phyloP scores from a whole-genome alignment of 345 rosid species.

The Populus pruinosa region DNA sequence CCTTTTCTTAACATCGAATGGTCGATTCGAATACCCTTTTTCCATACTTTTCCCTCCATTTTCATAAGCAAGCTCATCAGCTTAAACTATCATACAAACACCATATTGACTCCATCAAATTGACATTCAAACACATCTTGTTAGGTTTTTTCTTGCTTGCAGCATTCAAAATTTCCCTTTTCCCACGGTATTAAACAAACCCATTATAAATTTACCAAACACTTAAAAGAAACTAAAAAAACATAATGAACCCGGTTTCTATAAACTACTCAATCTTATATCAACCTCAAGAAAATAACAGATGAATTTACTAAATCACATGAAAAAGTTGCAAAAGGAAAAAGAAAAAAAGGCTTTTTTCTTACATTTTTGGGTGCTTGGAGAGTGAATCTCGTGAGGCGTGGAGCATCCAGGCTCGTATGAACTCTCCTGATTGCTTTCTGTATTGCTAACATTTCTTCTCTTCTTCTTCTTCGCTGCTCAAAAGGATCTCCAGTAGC shows the following conservation, averaged over 20 bases:
- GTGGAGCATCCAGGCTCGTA: conserved; percentile 13
- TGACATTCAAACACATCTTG: too few relatives aligned
- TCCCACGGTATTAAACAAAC: too few relatives aligned
- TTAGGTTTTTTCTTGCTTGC: too few relatives aligned
- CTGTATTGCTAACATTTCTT: conserved; percentile 2
- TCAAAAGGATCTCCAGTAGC: too few relatives aligned
- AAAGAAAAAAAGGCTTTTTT: background rate
- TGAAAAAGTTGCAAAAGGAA: background rate
- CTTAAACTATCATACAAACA: background rate
- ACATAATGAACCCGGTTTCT: too few relatives aligned
- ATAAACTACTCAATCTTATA: too few relatives aligned
- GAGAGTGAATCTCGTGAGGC: conserved; percentile 29
- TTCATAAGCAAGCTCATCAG: background rate
- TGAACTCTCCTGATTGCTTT: conserved; percentile 17
- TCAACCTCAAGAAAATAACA: background rate
- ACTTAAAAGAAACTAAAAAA: too few relatives aligned
- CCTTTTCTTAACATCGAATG: background rate
- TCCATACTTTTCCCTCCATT: background rate
- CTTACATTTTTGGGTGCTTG: conserved; percentile 58
- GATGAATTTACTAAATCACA: background rate
- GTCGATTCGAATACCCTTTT: background rate
- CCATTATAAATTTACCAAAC: too few relatives aligned
- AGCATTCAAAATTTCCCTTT: too few relatives aligned
- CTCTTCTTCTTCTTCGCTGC: background rate
- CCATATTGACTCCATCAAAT: background rate